Percentiles rank a stretch among this genome's conserved stretches.
Evolutionary conservation across 176 grass and related monocot species (phyloP).

Genomic region (Triticum urartu): DNA sequence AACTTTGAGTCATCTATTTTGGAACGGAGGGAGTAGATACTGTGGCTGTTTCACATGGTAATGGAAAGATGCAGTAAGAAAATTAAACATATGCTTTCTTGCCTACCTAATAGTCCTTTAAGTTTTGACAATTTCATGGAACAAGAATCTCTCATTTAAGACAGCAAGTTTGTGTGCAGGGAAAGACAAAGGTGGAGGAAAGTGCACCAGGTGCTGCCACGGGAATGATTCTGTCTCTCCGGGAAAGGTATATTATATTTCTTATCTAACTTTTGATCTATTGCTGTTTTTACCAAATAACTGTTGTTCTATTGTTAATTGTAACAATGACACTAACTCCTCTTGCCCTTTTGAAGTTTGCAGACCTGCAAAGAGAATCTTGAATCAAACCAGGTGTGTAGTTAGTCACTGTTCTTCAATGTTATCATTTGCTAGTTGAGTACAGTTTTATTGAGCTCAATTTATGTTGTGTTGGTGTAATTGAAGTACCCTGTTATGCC

Average conservation of each 20-base stretch:
- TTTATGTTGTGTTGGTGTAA: constrained; percentile 2
- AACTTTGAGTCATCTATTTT: too few relatives aligned
- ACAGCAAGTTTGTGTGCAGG: constrained; percentile 43
- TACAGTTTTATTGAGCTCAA: neutral
- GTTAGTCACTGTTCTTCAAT: neutral
- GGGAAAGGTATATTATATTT: constrained; percentile 62
- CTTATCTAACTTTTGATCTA: constrained; percentile 13
- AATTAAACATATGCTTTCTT: neutral
- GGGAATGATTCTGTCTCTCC: constrained; percentile 98
- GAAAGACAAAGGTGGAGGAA: constrained; percentile 83
- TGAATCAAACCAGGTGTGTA: constrained; percentile 70
- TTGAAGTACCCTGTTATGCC: neutral
- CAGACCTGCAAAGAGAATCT: constrained; percentile 93
- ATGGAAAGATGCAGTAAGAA: neutral
- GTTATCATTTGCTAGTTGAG: constrained; percentile 20
- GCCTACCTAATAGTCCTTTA: neutral
- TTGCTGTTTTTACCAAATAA: constrained; percentile 8
- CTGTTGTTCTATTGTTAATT: constrained; percentile 6
- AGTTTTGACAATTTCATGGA: neutral
- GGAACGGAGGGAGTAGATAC: neutral
- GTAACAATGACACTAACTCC: constrained; percentile 17
- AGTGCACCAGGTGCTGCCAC: constrained; percentile 86
- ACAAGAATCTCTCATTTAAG: neutral
- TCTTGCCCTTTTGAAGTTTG: constrained; percentile 54
- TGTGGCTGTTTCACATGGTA: neutral